Conservation (phyloP, 2,329 filamentous ascomycete species). For the Endothia cerciana region DNA sequence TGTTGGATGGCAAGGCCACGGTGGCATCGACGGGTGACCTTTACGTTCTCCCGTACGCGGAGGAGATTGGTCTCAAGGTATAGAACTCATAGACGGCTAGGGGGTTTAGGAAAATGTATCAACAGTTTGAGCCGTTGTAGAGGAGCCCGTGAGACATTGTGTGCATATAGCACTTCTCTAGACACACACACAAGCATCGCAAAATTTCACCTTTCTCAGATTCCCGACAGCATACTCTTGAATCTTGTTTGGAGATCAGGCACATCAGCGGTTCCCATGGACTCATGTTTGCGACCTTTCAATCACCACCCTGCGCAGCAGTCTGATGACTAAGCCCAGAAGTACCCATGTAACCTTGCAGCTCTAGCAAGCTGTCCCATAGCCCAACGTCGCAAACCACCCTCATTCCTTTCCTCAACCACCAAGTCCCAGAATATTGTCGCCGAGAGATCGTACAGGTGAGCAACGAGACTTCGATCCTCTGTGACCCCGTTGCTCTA, state of each 20-base stretch:
- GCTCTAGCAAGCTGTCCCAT: constrained; percentile 32
- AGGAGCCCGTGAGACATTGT: constrained; percentile 42
- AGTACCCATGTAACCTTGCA: not conserved
- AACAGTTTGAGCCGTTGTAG: constrained; percentile 47
- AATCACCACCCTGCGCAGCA: not conserved
- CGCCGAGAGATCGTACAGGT: not conserved
- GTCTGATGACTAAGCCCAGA: constrained; percentile 7
- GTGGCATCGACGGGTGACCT: constrained; percentile 91
- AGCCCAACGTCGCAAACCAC: constrained; percentile 23
- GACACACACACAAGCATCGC: constrained; percentile 31
- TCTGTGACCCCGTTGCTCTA: not conserved
- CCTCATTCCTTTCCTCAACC: constrained; percentile 6
- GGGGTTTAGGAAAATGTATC: constrained; percentile 43
- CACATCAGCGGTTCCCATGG: not conserved
- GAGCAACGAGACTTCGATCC: not conserved
- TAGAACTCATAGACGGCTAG: constrained; percentile 55
- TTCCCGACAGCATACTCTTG: not conserved
- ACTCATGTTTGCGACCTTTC: not conserved
- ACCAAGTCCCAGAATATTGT: not conserved
- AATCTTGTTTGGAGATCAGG: not conserved
- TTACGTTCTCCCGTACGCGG: constrained; percentile 86
- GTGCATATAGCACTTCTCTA: constrained; percentile 51
- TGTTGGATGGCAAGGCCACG: constrained; percentile 86
- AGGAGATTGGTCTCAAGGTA: constrained; percentile 92
- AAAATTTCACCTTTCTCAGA: constrained; percentile 22